Evolutionary conservation across 768 basidiomycete genomes (phyloP), one percentile per base, ranked within the genome.

Genomic region (Lanmaoa pseudosensibilis): DNA sequence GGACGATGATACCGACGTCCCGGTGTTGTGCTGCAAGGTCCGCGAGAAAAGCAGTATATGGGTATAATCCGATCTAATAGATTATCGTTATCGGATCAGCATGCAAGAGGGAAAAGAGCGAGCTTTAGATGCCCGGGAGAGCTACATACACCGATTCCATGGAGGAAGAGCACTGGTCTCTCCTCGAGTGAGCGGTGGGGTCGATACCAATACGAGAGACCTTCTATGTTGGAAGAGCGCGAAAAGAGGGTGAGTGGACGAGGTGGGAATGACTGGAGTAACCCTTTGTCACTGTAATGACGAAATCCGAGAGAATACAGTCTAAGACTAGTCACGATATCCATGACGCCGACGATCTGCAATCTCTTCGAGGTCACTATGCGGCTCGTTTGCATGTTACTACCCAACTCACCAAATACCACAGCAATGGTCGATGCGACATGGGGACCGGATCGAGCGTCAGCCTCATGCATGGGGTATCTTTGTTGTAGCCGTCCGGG

Each of bases 91-190:
- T 27, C 27, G 13, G n/a, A 23, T 58, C 15, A 40, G 33, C 3
- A 36, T 51, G 33, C 7, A 18, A 8, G 32, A 45, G 1, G 13
- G 19, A 41, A 36, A 1, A 19, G 12, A 33, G 10, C 36, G 36
- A 37, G 19, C 18, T 19, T 32, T 23, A 40, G 13, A 16, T 32
- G 3, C 3, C 7, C 23, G 1, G 18, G 30, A 19, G 3, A 23
- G 18, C 18, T 21, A 55, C 62, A n/a, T 69, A 86, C 83, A 11
- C 86, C 87, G n/a, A 87, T 81, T 11, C 86, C 87, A 52, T 88
- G 86, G 1, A 88, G 61, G 62, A 88, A 86, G n/a, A 87, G 66
- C 11, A 88, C 69, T 0, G 86, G 84, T 10, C 73, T 69, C 57
- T 80, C 82, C 2, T 72, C 73, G 10, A 48, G 51, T 5, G 82